Base-by-base conservation (phyloP, 2,329 filamentous ascomycete genomes). In the Magnaporthiopsis poae region DNA sequence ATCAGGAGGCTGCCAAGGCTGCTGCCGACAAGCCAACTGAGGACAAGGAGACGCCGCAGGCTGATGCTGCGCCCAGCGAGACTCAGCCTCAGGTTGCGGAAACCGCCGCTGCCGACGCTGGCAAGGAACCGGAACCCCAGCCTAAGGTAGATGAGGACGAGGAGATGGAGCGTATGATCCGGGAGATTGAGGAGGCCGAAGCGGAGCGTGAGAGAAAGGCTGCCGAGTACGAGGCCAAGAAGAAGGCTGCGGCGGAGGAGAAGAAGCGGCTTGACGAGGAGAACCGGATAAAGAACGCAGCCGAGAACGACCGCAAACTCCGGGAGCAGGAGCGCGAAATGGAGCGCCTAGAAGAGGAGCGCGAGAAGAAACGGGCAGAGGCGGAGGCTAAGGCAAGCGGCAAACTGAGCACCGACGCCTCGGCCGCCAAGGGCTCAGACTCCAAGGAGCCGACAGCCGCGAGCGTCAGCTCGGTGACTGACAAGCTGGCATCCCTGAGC, bases 241-340 rank as follows among this genome's bases (percentile, higher is more conserved):
- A 69, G 66, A 70, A 71, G 68, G 46, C 18, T 3, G 13, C 35
- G 7, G 69, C 61, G 12, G 69, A 56, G 31, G 67, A 68, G 52
- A 67, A 66, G 31, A 70, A 69, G 67, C 65, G 65, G 35, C 65
- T 68, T 62, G 68, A 59, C 3, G 70, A 71, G 8, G 65, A 65
- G n/a, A 65, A 70, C 3, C 69, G 70, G 18, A 18, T 39, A 3
- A 66, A 67, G 13, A 67, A 60, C 18, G 66, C 70, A 0, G 69
- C 68, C 1, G 69, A 69, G 27, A 71, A 71, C 65, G 71, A 72
- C 67, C 64, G 82, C 67, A 89, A 88, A 77, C 84, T 92, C 68
- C 86, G 84, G 27, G 90, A 92, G 76, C 84, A 88, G 69, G 90
- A 91, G 75, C 83, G 84, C 27, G 89, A 90, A 77, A 89, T 88